Base-by-base conservation (phyloP, 2,329 filamentous ascomycete species). In the Pyrenochaeta sp. region DNA sequence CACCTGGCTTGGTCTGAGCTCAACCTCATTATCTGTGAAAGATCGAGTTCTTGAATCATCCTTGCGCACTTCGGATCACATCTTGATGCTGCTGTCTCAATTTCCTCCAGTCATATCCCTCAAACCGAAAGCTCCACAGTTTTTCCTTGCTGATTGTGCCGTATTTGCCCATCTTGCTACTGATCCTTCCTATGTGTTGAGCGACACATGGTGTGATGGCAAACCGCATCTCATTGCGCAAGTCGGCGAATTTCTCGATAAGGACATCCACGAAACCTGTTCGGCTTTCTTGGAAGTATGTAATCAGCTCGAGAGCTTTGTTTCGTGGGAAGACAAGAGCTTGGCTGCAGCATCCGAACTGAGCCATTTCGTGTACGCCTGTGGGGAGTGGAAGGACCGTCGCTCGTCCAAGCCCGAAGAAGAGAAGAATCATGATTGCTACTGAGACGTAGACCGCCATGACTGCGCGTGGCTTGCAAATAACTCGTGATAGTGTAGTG, bases 311-410 rank as follows among this genome's bases (percentile, higher is more conserved):
- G n/a, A 46, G 24, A 3, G 48, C 44, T 23, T 44, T 50, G 5
- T 40, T 9, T 3, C 61, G 64, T 3, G 69, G 71, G 41, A 73
- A 76, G 15, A 74, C 63, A 6, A 75, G 58, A 0, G 55, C 73
- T 54, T 76, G 74, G 0, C 67, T 67, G 52, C 72, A 75, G 50
- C 72, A 74, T 13, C 71, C 72, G 41, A 62, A 74, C 7, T 60
- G 48, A 13, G 66, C 53, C 72, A 74, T 74, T 11, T 54, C 44
- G 30, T 66, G 56, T 3, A 75, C 56, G 2, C 72, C 71, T 1
- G 35, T 17, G 1, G 61, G 39, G 3, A 67, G 56, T 1, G 68
- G 66, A 1, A 61, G 55, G 9, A 72, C 55, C 2, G 70, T 71
- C 0, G 60, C 47, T 7, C 64, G 60, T 6, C 73, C 73, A 2